Conservation (phyloP, 202 grass and related monocot genomes). For the Cymbopogon flexuosus region DNA sequence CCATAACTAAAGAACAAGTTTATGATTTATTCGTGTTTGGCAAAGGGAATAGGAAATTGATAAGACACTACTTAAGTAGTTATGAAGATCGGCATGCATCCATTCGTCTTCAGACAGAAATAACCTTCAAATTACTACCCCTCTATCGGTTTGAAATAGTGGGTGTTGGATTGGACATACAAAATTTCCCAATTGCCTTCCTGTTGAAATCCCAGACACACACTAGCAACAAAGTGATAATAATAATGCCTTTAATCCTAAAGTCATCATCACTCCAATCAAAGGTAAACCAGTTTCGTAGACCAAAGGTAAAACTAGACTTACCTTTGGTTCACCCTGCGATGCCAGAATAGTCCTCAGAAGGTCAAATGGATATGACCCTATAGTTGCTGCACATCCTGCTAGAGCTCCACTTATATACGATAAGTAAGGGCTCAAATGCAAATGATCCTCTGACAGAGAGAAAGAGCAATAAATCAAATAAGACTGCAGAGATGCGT, state of each 20-base stretch:
- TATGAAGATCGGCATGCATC: background rate
- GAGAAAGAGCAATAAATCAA: conserved; percentile 31
- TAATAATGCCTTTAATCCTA: background rate
- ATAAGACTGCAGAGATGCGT: conserved; percentile 17
- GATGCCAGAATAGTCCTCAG: conserved; percentile 96
- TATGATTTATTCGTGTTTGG: background rate
- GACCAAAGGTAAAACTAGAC: background rate
- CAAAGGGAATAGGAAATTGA: background rate
- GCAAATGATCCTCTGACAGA: conserved; percentile 81
- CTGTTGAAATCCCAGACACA: background rate
- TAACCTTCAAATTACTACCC: background rate
- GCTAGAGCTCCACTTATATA: conserved; percentile 92
- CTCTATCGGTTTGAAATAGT: background rate
- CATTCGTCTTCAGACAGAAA: background rate
- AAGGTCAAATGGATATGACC: conserved; percentile 98
- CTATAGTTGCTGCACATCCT: conserved; percentile 81
- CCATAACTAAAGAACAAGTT: background rate
- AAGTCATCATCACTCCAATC: background rate
- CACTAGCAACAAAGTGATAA: background rate
- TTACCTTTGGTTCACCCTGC: conserved; percentile 98
- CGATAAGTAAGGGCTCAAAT: conserved; percentile 81
- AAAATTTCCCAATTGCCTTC: background rate
- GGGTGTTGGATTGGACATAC: background rate
- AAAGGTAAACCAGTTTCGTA: background rate
- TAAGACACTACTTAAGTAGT: background rate